These are phyloP conservation scores for Microdochium paspali DNA, from an alignment of 2,329 filamentous ascomycete species.

Conservation along the genomic window DNA sequence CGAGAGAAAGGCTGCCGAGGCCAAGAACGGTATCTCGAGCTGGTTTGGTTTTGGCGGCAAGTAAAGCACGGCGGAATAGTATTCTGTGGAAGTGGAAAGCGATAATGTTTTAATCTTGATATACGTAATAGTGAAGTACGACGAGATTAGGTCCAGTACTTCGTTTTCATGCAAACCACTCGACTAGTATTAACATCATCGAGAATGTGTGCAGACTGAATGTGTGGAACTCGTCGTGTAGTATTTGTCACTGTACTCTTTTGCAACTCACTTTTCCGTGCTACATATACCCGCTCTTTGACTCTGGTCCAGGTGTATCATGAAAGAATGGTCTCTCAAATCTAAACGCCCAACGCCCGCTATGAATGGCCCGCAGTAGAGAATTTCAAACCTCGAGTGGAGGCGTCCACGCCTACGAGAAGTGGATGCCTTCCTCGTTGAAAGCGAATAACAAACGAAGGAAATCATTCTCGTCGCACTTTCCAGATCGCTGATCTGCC, in stretches of 20 bases:
- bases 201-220: too few relatives aligned
- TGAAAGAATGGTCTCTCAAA: background rate
- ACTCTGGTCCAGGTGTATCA: background rate
- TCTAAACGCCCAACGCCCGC: background rate
- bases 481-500: slow-evolving; percentile 69
- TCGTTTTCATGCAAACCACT: too few relatives aligned
- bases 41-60: slow-evolving; percentile 68
- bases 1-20: slow-evolving; percentile 67
- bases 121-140: too few relatives aligned
- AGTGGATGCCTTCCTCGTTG: slow-evolving; percentile 89
- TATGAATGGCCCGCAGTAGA: background rate
- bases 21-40: slow-evolving; percentile 72
- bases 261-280: background rate
- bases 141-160: too few relatives aligned
- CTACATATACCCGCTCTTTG: background rate
- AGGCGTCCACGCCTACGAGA: slow-evolving; percentile 42
- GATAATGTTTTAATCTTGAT: too few relatives aligned
- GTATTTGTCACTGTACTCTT: too few relatives aligned
- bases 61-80: slow-evolving; percentile 13
- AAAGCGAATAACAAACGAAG: slow-evolving; percentile 71
- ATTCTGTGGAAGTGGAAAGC: too few relatives aligned
- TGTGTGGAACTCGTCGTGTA: too few relatives aligned
- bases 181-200: too few relatives aligned
- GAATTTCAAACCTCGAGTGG: background rate
- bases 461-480: slow-evolving; percentile 92